phyloP scores from a whole-genome alignment of 2,329 filamentous ascomycete genomes.

The Leptographium procerum region DNA sequence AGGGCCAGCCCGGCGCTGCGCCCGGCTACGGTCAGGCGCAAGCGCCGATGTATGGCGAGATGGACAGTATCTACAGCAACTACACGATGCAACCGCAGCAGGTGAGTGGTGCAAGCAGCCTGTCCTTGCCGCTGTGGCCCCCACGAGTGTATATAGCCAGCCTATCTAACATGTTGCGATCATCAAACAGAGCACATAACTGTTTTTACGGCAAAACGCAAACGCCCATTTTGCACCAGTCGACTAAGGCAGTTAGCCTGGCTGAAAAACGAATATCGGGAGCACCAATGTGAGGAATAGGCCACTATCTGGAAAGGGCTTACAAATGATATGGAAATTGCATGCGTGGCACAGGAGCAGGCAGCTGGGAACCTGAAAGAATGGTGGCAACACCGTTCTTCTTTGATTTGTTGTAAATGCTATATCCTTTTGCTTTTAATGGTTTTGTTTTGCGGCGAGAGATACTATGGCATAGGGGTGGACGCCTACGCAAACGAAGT shows the following conservation, averaged over 20 bases:
- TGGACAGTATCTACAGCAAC: slow-evolving; percentile 77
- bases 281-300: neutral
- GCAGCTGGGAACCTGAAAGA: neutral
- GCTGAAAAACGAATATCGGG: neutral
- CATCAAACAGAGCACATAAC: neutral
- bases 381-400: neutral
- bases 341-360: neutral
- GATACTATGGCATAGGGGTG: neutral
- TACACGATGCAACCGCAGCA: slow-evolving; percentile 71
- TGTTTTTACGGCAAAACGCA: neutral
- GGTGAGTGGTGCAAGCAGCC: slow-evolving; percentile 37
- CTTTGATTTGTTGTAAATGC: neutral
- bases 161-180: neutral
- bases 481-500: neutral
- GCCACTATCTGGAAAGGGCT: neutral
- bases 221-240: neutral
- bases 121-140: neutral
- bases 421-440: slow-evolving; percentile 1
- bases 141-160: neutral
- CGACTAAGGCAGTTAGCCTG: neutral
- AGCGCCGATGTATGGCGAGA: slow-evolving; percentile 68
- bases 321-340: neutral
- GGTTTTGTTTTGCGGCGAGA: neutral
- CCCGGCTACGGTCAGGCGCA: slow-evolving; percentile 68
- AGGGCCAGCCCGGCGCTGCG: slow-evolving; percentile 62